A percentile compares a stretch with the other conserved stretches of the same genome.
Conservation (phyloP, 257 asterid species). For the Nemophila menziesii region DNA sequence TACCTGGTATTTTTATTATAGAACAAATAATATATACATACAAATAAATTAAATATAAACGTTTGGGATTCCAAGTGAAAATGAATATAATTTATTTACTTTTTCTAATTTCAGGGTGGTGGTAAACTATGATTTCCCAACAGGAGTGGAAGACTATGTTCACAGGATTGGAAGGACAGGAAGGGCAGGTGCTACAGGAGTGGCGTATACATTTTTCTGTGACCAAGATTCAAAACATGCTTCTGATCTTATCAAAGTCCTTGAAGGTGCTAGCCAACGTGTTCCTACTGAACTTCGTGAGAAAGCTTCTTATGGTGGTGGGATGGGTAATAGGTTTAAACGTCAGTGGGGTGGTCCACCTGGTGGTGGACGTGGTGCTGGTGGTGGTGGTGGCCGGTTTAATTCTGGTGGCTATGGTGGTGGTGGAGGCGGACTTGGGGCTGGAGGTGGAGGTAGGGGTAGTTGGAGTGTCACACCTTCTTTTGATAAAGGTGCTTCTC, state of each 20-base stretch:
- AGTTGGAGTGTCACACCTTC: conserved; percentile 27
- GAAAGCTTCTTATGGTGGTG: conserved; percentile 81
- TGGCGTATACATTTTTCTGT: conserved; percentile 64
- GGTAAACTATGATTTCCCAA: conserved; percentile 86
- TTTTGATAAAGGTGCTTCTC: conserved; percentile 20
- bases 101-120: conserved; percentile 66
- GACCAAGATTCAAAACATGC: conserved; percentile 86
- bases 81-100: too few relatives aligned
- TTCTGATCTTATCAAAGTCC: conserved; percentile 62
- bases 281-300: conserved; percentile 71
- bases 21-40: too few relatives aligned
- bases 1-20: too few relatives aligned
- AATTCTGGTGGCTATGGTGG: conserved; percentile 36
- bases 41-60: too few relatives aligned
- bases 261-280: conserved; percentile 82
- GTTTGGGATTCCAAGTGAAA: too few relatives aligned
- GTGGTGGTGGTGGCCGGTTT: conserved; percentile 48
- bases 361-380: conserved; percentile 43
- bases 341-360: conserved; percentile 75
- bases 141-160: conserved; percentile 90
- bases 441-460: conserved; percentile 46
- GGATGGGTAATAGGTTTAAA: conserved; percentile 56
- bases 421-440: conserved; percentile 44
- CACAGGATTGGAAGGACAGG: conserved; percentile 99
- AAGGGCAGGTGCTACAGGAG: conserved; percentile 95